Base-by-base conservation (phyloP, 805 yeast species). In the Zygosaccharomyces bisporus region DNA sequence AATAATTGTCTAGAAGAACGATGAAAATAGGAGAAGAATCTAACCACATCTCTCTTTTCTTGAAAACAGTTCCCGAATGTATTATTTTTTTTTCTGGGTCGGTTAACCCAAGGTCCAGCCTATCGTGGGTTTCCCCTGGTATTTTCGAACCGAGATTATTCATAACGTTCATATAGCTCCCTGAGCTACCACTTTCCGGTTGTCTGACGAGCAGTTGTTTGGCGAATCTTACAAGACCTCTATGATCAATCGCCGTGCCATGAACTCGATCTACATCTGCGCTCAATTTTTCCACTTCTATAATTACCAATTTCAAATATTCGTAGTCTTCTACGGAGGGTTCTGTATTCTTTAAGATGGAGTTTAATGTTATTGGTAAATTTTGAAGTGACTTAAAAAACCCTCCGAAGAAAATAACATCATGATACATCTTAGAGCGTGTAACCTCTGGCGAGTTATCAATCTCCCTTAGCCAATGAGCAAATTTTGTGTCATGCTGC, bases 1-100 rank as follows among this genome's bases (percentile, higher is more conserved):
- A 63, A 53, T 73, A 85, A 55, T 87, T 85, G 57, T 87, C 95
- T 41, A 87, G 64, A 21, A 87, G 64, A 14, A 86, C 76, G 18
- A 84, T 54, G 51, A 77, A 71, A 1, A 70, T 64, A 0, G 73
- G 68, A 6, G 70, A 66, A 31, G 84, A 72, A 31, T 81, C 82
- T 23, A 80, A 67, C 69, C 80, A 77, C 54, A 80, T 67, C 39
- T 83, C 93, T 10, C 86, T 79, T 46, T 81, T 79, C 44, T 83
- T 71, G 2, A 68, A 54, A 13, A 84, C 73, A 19, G 73, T 75
- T 0, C 89, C 93, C 8, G 81, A 67, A 50, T 69, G 70, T 35
- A 82, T 60, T 19, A 86, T 65, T 50, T 69, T 74, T 51, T 95
- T 70, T 39, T 77, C 74, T 10, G 70, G 69, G 23, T 83, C 79